Conservation (phyloP, 257 asterid genomes). For the Solanum tacnaense region DNA sequence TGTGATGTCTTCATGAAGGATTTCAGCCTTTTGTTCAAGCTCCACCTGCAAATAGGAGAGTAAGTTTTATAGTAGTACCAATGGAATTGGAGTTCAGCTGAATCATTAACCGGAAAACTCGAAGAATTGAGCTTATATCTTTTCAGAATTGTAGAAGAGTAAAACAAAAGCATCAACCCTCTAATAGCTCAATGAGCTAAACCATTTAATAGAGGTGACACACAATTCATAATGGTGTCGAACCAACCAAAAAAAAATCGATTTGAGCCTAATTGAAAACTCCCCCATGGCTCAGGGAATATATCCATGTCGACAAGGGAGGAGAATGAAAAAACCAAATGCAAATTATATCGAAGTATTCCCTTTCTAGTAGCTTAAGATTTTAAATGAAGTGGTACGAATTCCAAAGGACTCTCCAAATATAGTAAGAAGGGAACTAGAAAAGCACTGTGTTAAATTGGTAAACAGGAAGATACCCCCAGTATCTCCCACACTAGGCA, state of each 20-base stretch:
- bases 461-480: neutral
- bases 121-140: neutral
- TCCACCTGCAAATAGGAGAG: slow-evolving; percentile 38
- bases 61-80: neutral
- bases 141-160: neutral
- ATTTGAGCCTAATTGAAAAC: neutral
- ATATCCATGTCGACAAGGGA: neutral
- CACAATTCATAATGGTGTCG: neutral
- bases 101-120: neutral
- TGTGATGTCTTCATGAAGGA: slow-evolving; percentile 62
- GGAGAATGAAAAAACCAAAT: neutral
- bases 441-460: neutral
- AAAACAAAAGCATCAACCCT: neutral
- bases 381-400: neutral
- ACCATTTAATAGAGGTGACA: neutral
- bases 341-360: neutral
- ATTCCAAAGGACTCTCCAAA: neutral
- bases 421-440: neutral
- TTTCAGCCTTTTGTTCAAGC: slow-evolving; percentile 55
- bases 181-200: neutral
- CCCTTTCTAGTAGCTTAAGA: neutral
- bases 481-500: neutral
- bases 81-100: neutral
- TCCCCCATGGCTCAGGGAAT: neutral
- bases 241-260: neutral